Evolutionary conservation across 2,329 filamentous ascomycete genomes (phyloP), one percentile per base, ranked within the genome.

Genomic region (Onygenales sp.): DNA sequence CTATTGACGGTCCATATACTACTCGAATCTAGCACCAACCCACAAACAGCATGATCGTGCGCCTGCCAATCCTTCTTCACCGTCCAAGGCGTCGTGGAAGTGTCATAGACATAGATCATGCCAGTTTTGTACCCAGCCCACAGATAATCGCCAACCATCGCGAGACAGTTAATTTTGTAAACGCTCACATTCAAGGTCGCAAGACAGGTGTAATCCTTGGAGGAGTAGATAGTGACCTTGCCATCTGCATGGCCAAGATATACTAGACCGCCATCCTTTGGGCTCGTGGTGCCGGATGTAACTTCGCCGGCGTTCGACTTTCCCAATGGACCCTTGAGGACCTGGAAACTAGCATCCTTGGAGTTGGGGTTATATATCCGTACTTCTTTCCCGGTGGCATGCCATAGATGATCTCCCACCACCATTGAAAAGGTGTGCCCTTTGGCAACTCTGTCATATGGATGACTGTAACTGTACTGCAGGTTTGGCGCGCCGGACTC

Each of bases 101-200:
- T 86, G 67, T 98, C 91, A 69, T 96, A 98, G 7, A 97, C 87
- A 63, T 89, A 93, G 35, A 95, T 83, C 78, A 86, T 95, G 13
- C 93, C 93, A 0, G 88, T 96, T 67, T 92, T 96, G 73, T 91
- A 97, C 2, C 86, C 92, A 32, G 90, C 89, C 93, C 93, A 98
- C 0, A 98, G 76, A 63, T 89, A 81, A 56, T 84, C 80, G 5
- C 90, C 91, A 2, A 90, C 86, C 7, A 89, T 88, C 2, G 84
- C 82, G 52, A 98, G 75, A 38, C 87, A 84, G 66, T 90, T 95
- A 69, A 98, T 95, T 71, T 96, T 97, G 78, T 94, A 97, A 11
- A 91, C 80, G 68, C 90, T 97, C 61, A 96, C 81, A 63, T 84
- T 95, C 56, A 97, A 75, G 38, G 95, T 78, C 5, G 81, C 83